Evolutionary conservation across 148 eudicot species (phyloP), one percentile per base, ranked within the genome.

Genomic region (Drosera capensis): DNA sequence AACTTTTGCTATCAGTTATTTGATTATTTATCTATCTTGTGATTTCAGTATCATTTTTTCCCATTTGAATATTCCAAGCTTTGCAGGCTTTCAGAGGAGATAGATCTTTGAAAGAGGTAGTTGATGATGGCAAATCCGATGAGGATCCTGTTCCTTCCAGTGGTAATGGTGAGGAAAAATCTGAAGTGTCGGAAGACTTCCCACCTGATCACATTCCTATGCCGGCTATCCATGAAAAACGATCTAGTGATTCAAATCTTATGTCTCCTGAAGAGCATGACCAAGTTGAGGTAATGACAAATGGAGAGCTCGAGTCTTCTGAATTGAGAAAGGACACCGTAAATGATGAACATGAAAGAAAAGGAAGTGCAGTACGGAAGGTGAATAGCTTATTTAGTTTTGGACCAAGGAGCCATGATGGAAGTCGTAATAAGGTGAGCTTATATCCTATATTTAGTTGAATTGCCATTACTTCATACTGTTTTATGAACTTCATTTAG

Each of bases 201-300:
- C 48, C 59, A 25, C 46, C 90, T 39, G 94, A 83, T 60, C 74
- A 76, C 65, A 77, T 71, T 66, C 80, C 69, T 23, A 80, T 90
- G n/a, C 66, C 71, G 22, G 71, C 72, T 30, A 66, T 83, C 56
- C 78, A 72, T 52, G 84, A 77, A 16, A 79, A 59, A 49, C 56
- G 68, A 34, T 58, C 56, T 18, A 29, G 62, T 20, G 53, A 60
- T n/a, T n/a, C 57, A 44, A 58, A 23, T 46, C 40, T 51, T 36
- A 55, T 59, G 50, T 49, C 43, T 49, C 55, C 55, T 36, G 45
- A 51, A 45, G 77, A 60, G 65, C 62, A 62, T 46, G 67, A 58
- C 47, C 74, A 45, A 42, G 76, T 54, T 18, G 72, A 66, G 58
- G 48, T 61, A 28, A 49, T 58, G 42, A 14, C 17, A 14, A 83